Evolutionary conservation across 2,329 filamentous ascomycete genomes (phyloP).

Genomic region (Ophiostoma novo-ulmi): DNA sequence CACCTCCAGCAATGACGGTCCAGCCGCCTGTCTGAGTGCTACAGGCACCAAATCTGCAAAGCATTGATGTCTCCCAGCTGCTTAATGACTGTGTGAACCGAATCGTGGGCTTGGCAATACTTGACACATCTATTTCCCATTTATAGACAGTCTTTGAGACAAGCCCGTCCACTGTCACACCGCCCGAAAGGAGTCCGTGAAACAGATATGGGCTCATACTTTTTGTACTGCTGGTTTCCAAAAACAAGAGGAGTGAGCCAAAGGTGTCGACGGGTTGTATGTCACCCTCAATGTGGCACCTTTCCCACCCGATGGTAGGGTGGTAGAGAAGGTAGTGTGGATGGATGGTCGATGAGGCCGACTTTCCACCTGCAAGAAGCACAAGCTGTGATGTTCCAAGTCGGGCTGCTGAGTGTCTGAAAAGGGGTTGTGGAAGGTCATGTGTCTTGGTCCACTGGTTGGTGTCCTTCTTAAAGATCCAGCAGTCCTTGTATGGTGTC

Average conservation of each 20-base stretch:
- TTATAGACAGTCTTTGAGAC: slow-evolving; percentile 58
- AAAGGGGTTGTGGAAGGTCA: slow-evolving; percentile 65
- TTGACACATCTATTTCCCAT: slow-evolving; percentile 53
- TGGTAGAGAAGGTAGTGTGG: slow-evolving; percentile 51
- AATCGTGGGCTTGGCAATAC: slow-evolving; percentile 29
- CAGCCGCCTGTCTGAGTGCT: slow-evolving; percentile 20
- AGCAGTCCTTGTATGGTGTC: slow-evolving; percentile 65
- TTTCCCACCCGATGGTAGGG: slow-evolving; percentile 44
- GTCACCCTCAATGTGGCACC: slow-evolving; percentile 38
- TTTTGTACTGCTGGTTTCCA: slow-evolving; percentile 15
- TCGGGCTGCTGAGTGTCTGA: slow-evolving; percentile 63
- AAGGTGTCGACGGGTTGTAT: slow-evolving; percentile 39
- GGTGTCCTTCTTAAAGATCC: slow-evolving; percentile 57
- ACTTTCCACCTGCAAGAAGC: slow-evolving; percentile 60
- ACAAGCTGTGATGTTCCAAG: slow-evolving; percentile 47
- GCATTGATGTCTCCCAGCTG: neutral
- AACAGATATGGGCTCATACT: slow-evolving; percentile 34
- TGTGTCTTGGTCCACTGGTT: slow-evolving; percentile 58
- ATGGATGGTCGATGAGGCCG: slow-evolving; percentile 44
- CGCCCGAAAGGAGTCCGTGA: slow-evolving; percentile 64
- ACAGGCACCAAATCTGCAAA: slow-evolving; percentile 25
- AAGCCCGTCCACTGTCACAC: slow-evolving; percentile 60
- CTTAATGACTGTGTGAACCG: neutral
- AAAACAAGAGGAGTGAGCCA: slow-evolving; percentile 39
- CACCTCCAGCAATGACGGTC: slow-evolving; percentile 41